Base-by-base conservation (phyloP, 1,284 basidiomycete species). In the Pascua sp. region DNA sequence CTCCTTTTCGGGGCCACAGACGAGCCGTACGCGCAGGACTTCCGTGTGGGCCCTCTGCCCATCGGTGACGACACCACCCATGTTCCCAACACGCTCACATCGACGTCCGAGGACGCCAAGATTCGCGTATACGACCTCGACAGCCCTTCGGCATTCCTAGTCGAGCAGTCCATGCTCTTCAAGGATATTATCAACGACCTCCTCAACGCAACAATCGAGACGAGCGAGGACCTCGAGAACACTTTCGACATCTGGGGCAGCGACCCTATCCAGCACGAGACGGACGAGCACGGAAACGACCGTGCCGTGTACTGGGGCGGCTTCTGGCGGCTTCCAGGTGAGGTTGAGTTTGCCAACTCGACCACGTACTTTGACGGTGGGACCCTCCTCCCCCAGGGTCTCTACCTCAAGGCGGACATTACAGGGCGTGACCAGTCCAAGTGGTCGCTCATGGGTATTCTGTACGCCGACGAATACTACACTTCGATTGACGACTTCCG, bases 171-270 rank as follows among this genome's bases (percentile, higher is more conserved):
- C 7, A 43, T 49, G 17, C 48, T 56, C 36, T 57, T 72, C 41
- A 63, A 63, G 43, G 71, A 73, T 50, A 67, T 76, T 42, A 53
- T 72, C 50, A 48, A 55, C 11, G 67, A 69, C 45, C 52, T 73
- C 1, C 59, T 70, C 13, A 61, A 68, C 45, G 54, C 24, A 49
- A 63, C 37, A 39, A 37, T 17, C 52, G 81, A 86, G 12, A 85
- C 86, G 65, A 84, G 86, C 59, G 78, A 81, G 49, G 82, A 85
- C 67, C 67, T 83, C 42, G 43, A 53, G 15, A 47, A 58, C 36
- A 53, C 42, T 7, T 60, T 65, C 43, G 51, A 54, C 37, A 36
- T 65, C 7, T 69, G 62, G 61, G 67, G 67, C 40, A 69, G 67
- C 41, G 71, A 75, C 49, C 74, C 73, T 5, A 58, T 75, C 16